Percentiles rank a stretch among this genome's conserved stretches.
Conservation (phyloP, 2,329 filamentous ascomycete genomes). For the Venturia aucupariae region DNA sequence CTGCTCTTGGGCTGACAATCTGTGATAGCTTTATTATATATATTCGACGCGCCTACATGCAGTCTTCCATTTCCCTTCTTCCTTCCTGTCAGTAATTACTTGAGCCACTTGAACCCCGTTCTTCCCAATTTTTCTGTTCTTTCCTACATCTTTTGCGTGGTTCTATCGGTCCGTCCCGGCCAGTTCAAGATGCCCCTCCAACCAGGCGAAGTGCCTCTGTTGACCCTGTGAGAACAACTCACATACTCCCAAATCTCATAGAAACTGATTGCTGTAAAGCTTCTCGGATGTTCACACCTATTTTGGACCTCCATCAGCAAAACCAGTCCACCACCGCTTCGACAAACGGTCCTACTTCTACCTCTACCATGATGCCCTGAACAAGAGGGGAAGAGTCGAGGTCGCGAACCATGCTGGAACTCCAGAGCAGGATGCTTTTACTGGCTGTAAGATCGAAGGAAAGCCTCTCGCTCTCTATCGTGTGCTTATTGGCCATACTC, state of each 20-base stretch:
- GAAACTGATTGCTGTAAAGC: conserved; percentile 36
- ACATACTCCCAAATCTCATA: neutral
- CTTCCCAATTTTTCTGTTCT: neutral
- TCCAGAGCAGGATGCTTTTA: conserved; percentile 70
- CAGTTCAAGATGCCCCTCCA: conserved; percentile 34
- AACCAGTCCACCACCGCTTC: conserved; percentile 70
- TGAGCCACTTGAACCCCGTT: neutral
- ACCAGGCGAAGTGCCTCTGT: conserved; percentile 38
- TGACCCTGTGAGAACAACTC: conserved; percentile 35
- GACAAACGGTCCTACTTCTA: conserved; percentile 74
- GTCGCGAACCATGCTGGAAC: conserved; percentile 67
- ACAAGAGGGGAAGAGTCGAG: conserved; percentile 61
- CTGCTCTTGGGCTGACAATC: neutral
- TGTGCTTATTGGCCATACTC: no score
- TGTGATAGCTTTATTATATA: conserved; percentile 1
- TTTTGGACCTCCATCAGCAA: conserved; percentile 57
- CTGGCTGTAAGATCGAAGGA: conserved; percentile 52
- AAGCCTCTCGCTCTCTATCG: neutral
- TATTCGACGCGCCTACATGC: neutral
- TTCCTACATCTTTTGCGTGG: neutral
- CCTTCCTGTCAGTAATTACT: neutral
- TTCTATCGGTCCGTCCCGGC: neutral
- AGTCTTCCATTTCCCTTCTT: neutral
- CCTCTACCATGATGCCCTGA: conserved; percentile 62
- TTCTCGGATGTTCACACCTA: conserved; percentile 75